A percentile compares a stretch with the other conserved stretches of the same genome.
phyloP scores from a whole-genome alignment of 2,329 filamentous ascomycete species.

The Endocalyx cinctus region DNA sequence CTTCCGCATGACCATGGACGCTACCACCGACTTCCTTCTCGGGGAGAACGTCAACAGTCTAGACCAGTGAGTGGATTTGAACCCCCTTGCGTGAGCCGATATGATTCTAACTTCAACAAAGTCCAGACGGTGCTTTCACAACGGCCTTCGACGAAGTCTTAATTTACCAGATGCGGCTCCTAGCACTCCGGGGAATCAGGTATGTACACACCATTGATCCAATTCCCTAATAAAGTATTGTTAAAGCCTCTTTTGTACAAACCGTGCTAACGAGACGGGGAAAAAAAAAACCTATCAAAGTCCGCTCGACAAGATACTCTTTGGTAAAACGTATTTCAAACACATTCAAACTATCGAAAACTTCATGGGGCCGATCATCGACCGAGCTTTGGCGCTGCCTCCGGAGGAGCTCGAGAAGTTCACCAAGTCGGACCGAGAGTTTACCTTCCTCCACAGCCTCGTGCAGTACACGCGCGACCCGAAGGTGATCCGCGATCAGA shows the following conservation, averaged over 20 bases:
- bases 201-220: too few relatives aligned
- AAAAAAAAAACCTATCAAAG: too few relatives aligned
- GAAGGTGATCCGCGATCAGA: constrained; percentile 65
- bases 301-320: constrained; percentile 53
- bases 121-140: constrained; percentile 56
- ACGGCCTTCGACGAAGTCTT: constrained; percentile 66
- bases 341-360: constrained; percentile 59
- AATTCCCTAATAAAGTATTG: too few relatives aligned
- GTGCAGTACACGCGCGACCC: constrained; percentile 60
- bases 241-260: too few relatives aligned
- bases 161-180: constrained; percentile 57
- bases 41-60: constrained; percentile 50
- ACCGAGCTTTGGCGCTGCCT: constrained; percentile 56
- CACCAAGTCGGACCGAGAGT: constrained; percentile 58
- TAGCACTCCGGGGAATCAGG: constrained; percentile 34
- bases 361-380: constrained; percentile 67
- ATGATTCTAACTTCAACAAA: constrained; percentile 18
- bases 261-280: too few relatives aligned
- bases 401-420: constrained; percentile 63
- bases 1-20: constrained; percentile 61
- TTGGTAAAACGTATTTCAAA: constrained; percentile 52
- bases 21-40: constrained; percentile 63
- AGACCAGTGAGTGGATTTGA: constrained; percentile 31
- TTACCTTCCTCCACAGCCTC: constrained; percentile 74
- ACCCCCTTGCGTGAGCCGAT: neutral